phyloP scores from a whole-genome alignment of 2,329 filamentous ascomycete genomes.

The Plenodomus biglobosus region DNA sequence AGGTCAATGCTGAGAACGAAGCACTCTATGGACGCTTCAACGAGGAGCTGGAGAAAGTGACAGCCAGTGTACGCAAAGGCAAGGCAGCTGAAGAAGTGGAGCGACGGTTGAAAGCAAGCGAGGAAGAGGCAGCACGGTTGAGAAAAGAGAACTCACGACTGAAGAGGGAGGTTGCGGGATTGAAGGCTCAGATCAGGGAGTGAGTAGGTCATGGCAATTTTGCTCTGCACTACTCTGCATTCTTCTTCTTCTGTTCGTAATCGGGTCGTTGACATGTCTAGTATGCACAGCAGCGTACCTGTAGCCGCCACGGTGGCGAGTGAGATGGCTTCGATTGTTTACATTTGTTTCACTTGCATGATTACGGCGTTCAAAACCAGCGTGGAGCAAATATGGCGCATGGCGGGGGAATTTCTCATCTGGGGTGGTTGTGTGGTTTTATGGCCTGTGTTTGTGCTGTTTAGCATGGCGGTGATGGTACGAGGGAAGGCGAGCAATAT shows the following conservation, averaged over 20 bases:
- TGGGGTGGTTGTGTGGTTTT: slow-evolving; percentile 8
- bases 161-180: slow-evolving; percentile 77
- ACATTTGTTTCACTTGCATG: slow-evolving; percentile 9
- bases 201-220: slow-evolving; percentile 24
- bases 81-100: slow-evolving; percentile 80
- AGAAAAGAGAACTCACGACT: slow-evolving; percentile 85
- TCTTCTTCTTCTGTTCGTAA: too few species aligned
- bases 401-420: slow-evolving; percentile 11
- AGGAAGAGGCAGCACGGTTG: slow-evolving; percentile 74
- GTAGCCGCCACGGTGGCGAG: background rate
- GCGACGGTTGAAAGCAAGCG: slow-evolving; percentile 67
- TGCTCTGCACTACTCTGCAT: slow-evolving; percentile 3
- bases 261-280: slow-evolving; percentile 6
- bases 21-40: slow-evolving; percentile 91
- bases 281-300: slow-evolving; percentile 1
- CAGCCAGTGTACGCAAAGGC: slow-evolving; percentile 67
- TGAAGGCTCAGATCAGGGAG: slow-evolving; percentile 54
- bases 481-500: background rate
- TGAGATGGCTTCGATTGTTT: background rate
- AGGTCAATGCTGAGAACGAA: slow-evolving; percentile 88
- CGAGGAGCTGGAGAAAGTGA: slow-evolving; percentile 81
- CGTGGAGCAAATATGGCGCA: slow-evolving; percentile 6
- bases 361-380: slow-evolving; percentile 14
- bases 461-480: slow-evolving; percentile 1
- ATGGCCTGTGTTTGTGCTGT: slow-evolving; percentile 7